Percentiles rank a stretch among this genome's conserved stretches.
phyloP scores from a whole-genome alignment of 2,329 filamentous ascomycete species.

The Alternaria longipes region DNA sequence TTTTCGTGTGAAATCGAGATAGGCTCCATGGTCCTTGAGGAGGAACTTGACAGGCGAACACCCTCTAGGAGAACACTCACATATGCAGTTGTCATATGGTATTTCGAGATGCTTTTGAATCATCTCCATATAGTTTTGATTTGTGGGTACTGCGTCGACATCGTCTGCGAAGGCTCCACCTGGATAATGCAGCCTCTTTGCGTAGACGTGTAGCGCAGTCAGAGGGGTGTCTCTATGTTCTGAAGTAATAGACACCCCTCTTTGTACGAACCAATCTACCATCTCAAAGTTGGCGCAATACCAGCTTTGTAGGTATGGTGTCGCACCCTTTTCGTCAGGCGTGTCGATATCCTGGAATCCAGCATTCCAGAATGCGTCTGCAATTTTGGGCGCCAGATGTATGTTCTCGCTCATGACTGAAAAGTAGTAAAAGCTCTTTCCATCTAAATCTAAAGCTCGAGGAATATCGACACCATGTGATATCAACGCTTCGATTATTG shows the following conservation, averaged over 20 bases:
- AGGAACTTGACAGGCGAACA: neutral
- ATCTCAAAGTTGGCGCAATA: neutral
- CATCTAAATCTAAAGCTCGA: neutral
- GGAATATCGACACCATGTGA: neutral
- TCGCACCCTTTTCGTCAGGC: neutral
- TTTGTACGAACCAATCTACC: neutral
- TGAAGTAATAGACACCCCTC: neutral
- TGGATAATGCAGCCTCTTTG: neutral
- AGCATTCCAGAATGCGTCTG: neutral
- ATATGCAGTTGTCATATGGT: neutral
- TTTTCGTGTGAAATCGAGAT: neutral
- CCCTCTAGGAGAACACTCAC: neutral
- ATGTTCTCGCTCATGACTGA: no score
- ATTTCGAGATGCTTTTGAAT: neutral
- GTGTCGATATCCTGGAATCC: neutral
- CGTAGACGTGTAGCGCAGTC: neutral
- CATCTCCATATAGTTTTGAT: no score
- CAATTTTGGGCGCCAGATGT: neutral
- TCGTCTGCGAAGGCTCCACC: neutral
- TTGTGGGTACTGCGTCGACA: neutral
- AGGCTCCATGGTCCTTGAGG: no score
- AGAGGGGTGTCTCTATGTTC: neutral
- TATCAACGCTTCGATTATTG: neutral
- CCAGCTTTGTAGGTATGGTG: neutral
- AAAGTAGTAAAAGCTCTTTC: neutral